phyloP scores from a whole-genome alignment of 1,284 basidiomycete genomes.

The Neolentinus lepideus region DNA sequence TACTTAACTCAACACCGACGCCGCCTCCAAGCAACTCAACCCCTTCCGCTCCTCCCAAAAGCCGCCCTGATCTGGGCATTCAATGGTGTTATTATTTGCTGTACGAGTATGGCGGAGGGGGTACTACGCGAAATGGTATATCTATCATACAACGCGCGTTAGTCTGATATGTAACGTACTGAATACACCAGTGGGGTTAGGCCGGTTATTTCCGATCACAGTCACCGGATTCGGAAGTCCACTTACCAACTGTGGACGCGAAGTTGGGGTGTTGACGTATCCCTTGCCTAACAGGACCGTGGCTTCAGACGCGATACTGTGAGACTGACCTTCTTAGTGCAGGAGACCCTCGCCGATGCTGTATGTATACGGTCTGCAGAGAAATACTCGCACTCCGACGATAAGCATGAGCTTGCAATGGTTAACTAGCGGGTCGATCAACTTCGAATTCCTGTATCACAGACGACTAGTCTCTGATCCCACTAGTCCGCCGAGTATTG shows the following conservation, averaged over 20 bases:
- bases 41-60: slow-evolving; percentile 48
- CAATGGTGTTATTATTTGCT: not conserved
- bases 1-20: slow-evolving; percentile 59
- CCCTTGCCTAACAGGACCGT: slow-evolving; percentile 57
- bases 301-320: slow-evolving; percentile 56
- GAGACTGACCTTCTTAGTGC: slow-evolving; percentile 44
- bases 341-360: slow-evolving; percentile 60
- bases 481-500: slow-evolving; percentile 41
- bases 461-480: slow-evolving; percentile 7
- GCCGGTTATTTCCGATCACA: no score
- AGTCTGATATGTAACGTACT: slow-evolving; percentile 26
- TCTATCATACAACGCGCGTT: slow-evolving; percentile 23
- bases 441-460: not conserved
- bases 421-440: slow-evolving; percentile 36
- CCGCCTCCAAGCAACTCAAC: slow-evolving; percentile 44
- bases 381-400: slow-evolving; percentile 52
- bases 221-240: no score
- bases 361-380: not conserved
- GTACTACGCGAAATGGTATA: slow-evolving; percentile 65
- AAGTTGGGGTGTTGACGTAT: slow-evolving; percentile 33
- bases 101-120: slow-evolving; percentile 28
- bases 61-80: slow-evolving; percentile 33
- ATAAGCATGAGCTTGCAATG: slow-evolving; percentile 63
- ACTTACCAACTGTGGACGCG: slow-evolving; percentile 62
- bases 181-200: slow-evolving; percentile 63